Evolutionary conservation across 2,329 filamentous ascomycete genomes (phyloP).

Genomic region (Tolypocladium capitatum): DNA sequence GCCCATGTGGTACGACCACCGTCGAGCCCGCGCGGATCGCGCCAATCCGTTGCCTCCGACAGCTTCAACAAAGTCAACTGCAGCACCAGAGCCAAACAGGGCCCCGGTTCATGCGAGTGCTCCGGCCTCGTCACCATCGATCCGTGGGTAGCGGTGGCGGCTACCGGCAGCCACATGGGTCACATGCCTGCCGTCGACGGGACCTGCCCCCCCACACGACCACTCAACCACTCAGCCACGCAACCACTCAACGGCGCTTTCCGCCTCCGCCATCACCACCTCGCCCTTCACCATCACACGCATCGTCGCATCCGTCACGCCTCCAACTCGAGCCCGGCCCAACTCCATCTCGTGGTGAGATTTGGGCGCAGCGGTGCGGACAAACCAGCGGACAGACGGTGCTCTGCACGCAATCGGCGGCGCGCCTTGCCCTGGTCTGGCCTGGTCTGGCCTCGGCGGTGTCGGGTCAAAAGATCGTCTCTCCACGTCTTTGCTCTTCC

Average conservation of each 20-base stretch:
- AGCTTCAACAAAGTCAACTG: background rate
- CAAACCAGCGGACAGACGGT: background rate
- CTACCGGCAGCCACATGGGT: background rate
- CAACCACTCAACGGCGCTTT: background rate
- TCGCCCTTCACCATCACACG: background rate
- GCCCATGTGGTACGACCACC: background rate
- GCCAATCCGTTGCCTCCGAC: background rate
- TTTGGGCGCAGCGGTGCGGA: background rate
- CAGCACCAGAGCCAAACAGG: background rate
- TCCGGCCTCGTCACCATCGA: background rate
- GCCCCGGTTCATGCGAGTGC: slow-evolving; percentile 1
- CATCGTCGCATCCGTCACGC: background rate
- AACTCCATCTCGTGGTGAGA: background rate
- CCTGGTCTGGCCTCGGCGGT: background rate
- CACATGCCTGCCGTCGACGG: background rate
- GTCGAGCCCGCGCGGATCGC: background rate
- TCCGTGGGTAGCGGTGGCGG: background rate
- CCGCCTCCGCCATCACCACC: background rate
- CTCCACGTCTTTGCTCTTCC: background rate
- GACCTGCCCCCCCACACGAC: too few relatives aligned
- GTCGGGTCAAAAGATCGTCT: background rate
- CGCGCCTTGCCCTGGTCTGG: background rate
- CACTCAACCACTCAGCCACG: background rate
- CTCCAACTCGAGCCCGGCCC: background rate
- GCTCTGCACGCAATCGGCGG: background rate